Conservation (phyloP, 1,284 basidiomycete species). For the Leccinum solheimii region DNA sequence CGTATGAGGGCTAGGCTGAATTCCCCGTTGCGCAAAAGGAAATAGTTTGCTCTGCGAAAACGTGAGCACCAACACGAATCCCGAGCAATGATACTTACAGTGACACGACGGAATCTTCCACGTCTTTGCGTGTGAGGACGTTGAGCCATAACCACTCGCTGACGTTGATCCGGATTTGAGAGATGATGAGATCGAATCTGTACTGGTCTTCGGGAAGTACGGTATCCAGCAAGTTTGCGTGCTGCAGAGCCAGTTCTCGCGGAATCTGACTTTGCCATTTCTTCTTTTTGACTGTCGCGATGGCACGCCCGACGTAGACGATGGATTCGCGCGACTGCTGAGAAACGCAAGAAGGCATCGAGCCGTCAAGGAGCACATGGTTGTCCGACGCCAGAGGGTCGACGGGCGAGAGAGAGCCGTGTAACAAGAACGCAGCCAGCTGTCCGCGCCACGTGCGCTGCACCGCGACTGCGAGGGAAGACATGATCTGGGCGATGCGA, state of each 20-base stretch:
- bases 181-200: conserved; percentile 71
- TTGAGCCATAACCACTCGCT: conserved; percentile 93
- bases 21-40: conserved; percentile 85
- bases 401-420: conserved; percentile 62
- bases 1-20: conserved; percentile 79
- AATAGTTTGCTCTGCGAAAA: conserved; percentile 69
- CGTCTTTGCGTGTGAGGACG: conserved; percentile 80
- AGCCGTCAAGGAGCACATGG: conserved; percentile 56
- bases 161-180: conserved; percentile 68
- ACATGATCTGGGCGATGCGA: conserved; percentile 68
- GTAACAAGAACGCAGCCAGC: conserved; percentile 74
- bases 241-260: conserved; percentile 57
- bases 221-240: conserved; percentile 63
- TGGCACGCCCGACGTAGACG: conserved; percentile 82
- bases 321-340: conserved; percentile 76
- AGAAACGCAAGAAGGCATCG: conserved; percentile 76
- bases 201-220: conserved; percentile 74
- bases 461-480: conserved; percentile 64
- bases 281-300: conserved; percentile 80
- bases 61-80: conserved; percentile 22
- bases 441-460: conserved; percentile 80
- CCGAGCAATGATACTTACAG: conserved; percentile 48
- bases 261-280: conserved; percentile 78
- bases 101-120: conserved; percentile 73
- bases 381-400: conserved; percentile 60